A percentile compares a stretch with the other conserved stretches of the same genome.
phyloP scores from a whole-genome alignment of 1,284 basidiomycete species.

The Puccinia hordei region DNA sequence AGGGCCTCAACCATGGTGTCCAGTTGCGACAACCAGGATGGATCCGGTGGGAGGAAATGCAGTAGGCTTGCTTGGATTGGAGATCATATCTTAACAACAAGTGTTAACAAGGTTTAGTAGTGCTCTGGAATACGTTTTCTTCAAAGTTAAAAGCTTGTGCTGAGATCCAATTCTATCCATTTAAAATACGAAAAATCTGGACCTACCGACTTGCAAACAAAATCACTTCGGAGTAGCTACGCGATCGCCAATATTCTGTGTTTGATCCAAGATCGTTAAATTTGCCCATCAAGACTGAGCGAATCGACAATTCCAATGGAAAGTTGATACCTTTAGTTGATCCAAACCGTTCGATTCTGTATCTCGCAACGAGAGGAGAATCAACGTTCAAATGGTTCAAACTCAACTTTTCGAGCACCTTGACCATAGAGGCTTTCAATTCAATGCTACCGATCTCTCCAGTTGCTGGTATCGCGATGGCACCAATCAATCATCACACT shows the following conservation, averaged over 20 bases:
- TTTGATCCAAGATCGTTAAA: constrained; percentile 55
- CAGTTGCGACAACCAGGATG: constrained; percentile 26
- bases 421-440: constrained; percentile 53
- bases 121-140: not conserved
- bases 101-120: constrained; percentile 58
- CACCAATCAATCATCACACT: constrained; percentile 57
- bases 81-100: constrained; percentile 60
- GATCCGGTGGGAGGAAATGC: constrained; percentile 58
- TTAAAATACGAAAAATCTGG: not conserved
- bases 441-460: constrained; percentile 56
- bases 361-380: constrained; percentile 61
- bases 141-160: not conserved
- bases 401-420: constrained; percentile 25
- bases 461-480: constrained; percentile 57
- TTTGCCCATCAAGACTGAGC: constrained; percentile 54
- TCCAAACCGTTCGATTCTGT: constrained; percentile 60
- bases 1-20: not conserved
- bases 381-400: constrained; percentile 61
- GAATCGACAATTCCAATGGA: constrained; percentile 60
- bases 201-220: not conserved
- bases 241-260: constrained; percentile 54
- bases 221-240: constrained; percentile 1
- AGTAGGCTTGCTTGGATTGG: constrained; percentile 57
- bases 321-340: constrained; percentile 60
- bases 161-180: not conserved